Evolutionary conservation across 169 alveolate species (phyloP), one percentile per base, ranked within the genome.

Genomic region (Plasmodium berghei): DNA sequence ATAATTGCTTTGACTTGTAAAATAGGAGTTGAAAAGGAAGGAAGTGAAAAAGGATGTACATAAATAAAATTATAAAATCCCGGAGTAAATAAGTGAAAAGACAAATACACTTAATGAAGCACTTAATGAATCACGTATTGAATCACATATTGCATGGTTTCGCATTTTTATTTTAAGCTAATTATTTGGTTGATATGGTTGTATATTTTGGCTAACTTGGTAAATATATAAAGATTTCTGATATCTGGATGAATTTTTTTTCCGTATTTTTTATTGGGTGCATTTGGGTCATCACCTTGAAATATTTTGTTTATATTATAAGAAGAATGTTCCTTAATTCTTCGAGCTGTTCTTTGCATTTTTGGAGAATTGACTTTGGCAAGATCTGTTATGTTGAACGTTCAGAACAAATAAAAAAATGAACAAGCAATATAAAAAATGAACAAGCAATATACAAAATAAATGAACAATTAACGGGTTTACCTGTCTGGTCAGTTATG

Each of bases 241-340:
- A 55, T 18, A n/a, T 80, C 83, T 4, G 70, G 67, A 9, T 34
- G 22, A 52, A 54, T 52, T 56, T 46, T 80, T 48, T 72, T 66
- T 9, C 90, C 90, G 56, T 22, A 8, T n/a, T 70, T 66, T 80
- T 42, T 67, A 46, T 22, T 80, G 18, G 48, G 20, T n/a, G 20
- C 3, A 26, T 80, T 42, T 16, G 26, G 2, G 14, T 20, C 46
- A 12, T 67, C 72, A 34, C 61, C 48, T n/a, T 80, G 83, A 28
- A 80, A 28, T 28, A 69, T 66, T 16, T 22, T n/a, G 22, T 80
- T 80, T 24, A 67, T 66, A 22, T 80, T 64, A 18, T 58, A 46
- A 20, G 83, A 48, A 12, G 77, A 10, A 10, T 18, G 34, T 12
- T 6, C 49, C 55, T 46, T n/a, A 4, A 80, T 34, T 56, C 69